Base-by-base conservation (phyloP, 1,139 yeast species). In the Geotrichum aggregatum region DNA sequence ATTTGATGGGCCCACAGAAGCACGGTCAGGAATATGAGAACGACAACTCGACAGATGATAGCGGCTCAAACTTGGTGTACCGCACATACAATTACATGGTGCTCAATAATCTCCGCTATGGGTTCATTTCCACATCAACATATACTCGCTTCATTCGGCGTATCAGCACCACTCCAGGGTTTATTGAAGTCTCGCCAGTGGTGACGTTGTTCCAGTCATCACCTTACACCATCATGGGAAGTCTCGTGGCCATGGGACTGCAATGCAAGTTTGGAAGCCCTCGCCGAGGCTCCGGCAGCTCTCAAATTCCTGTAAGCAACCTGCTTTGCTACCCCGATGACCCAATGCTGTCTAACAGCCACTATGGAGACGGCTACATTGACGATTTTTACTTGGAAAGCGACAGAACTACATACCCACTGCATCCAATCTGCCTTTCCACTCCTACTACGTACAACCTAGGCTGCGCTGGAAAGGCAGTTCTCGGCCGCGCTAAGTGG, bases 51-150 rank as follows among this genome's bases (percentile, higher is more conserved):
- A 7, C 28, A 2, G 14, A 40, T 44, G 10, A 33, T 14, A 22
- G 46, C 35, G 43, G 56, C 3, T 58, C 50, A 28, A 53, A 57
- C 21, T 49, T 59, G 22, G 52, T 53, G 2, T 46, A 46, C 24
- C 18, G 50, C 3, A 36, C 46, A 3, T 53, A 50, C 44, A 52
- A 53, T 44, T 55, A 56, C 22, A 58, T 65, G 63, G 51, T 58
- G 7, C 39, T 62, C 11, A 63, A 65, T 45, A 49, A 57, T 35
- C 46, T 63, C n/a, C 52, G 59, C 7, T 59, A 58, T 38, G 67
- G 66, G 3, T 63, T 58, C 46, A 43, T 65, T 2, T 55, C 63
- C 0, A 60, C 63, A 6, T 60, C 60, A 8, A 36, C 55, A 1
- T 49, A 43, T 31, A 59, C 62, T 6, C 50, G 65, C 22, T 62